Evolutionary conservation across 1,284 basidiomycete genomes (phyloP), one percentile per base, ranked within the genome.

Genomic region (Erythrobasidium hasegawianum): DNA sequence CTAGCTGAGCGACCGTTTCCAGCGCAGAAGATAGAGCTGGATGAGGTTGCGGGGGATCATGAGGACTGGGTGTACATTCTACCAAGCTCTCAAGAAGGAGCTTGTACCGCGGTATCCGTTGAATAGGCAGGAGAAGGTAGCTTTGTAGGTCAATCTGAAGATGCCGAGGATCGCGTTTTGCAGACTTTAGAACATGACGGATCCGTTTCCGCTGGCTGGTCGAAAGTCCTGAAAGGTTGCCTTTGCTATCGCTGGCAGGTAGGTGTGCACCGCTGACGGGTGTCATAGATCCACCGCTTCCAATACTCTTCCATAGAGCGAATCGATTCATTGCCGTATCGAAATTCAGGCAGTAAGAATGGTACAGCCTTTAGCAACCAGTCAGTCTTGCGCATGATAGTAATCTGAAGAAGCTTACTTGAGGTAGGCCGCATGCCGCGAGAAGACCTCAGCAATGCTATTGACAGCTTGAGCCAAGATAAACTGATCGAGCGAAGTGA

Each of bases 61-160:
- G 49, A 24, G 52, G n/a, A n/a, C 49, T 41, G 11, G 70, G 68
- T 10, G 71, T 72, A 43, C 70, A 72, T 24, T 65, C 68, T 26
- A 68, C 38, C 33, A 72, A 50, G 26, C 57, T 33, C 47, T 70
- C 70, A 59, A 67, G 62, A 74, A 98, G 81, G 68, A 99, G 80
- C 72, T 89, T 87, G 80, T 99, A 99, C 20, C 95, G 86, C 13
- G 96, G 96, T 74, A 99, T 89, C 56, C 95, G 86, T 77, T 99
- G 95, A 24, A 99, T 88, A 39, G 95, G 95, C 49, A 98, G 84
- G 5, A 98, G 82, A 27, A 98, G 80, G 77, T 98, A 98, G 9
- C 88, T 89, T 79, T 98, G 94, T 71, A 98, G 79, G 75, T 93
- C 97, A 69, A 99, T 83, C 77, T 98, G 96, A n/a, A 89, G 89